phyloP scores from a whole-genome alignment of 2,329 filamentous ascomycete species.

The Chalaropsis ovoidea region DNA sequence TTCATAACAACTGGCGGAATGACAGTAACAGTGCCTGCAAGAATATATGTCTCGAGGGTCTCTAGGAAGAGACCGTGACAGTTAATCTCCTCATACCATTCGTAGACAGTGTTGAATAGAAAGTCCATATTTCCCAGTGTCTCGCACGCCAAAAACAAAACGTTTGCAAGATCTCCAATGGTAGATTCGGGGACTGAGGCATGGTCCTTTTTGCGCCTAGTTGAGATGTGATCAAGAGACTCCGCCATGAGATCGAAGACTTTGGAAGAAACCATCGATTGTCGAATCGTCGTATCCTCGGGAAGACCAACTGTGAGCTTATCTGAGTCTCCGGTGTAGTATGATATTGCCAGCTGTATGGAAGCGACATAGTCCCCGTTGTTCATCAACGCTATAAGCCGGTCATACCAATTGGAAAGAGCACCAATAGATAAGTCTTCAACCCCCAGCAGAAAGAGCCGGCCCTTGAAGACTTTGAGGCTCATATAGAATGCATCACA shows the following conservation, averaged over 20 bases:
- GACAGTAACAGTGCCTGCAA: conserved; percentile 62
- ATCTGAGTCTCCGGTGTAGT: conserved; percentile 84
- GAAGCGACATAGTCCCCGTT: conserved; percentile 90
- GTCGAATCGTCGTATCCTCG: conserved; percentile 64
- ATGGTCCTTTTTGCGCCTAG: conserved; percentile 11
- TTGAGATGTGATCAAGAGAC: conserved; percentile 62
- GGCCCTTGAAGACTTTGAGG: conserved; percentile 87
- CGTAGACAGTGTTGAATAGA: conserved; percentile 82
- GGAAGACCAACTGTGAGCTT: conserved; percentile 90
- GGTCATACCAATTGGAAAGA: conserved; percentile 93
- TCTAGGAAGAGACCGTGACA: conserved; percentile 64
- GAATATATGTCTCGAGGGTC: conserved; percentile 75
- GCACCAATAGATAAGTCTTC: conserved; percentile 86
- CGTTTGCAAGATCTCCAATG: conserved; percentile 57
- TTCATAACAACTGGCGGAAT: conserved; percentile 80
- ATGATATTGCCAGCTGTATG: conserved; percentile 80
- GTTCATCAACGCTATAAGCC: conserved; percentile 88
- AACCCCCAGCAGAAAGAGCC: conserved; percentile 85
- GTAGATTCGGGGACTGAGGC: conserved; percentile 14
- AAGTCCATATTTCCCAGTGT: conserved; percentile 70
- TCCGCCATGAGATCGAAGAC: conserved; percentile 87
- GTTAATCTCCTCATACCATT: conserved; percentile 63
- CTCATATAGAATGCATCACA: conserved; percentile 98
- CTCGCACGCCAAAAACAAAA: conserved; percentile 73
- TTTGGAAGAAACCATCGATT: conserved; percentile 76